Conservation (phyloP, 108 stramenopile genomes). For the Skeletonema potamos region DNA sequence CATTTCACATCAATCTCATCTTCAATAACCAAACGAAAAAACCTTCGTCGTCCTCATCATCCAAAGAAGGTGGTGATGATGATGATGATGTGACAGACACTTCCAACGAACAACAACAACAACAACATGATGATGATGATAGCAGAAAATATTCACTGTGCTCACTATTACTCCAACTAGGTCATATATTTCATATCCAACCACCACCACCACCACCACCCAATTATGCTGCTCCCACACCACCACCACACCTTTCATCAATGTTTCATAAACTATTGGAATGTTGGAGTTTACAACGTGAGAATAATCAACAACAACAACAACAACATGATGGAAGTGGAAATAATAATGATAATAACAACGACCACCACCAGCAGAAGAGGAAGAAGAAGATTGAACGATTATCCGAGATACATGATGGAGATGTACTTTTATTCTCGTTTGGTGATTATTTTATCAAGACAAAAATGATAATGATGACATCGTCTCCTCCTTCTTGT, state of each 20-base stretch:
- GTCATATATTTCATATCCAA: background rate
- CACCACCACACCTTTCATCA: background rate
- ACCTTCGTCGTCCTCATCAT: background rate
- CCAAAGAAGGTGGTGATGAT: background rate
- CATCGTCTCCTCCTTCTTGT: too few species aligned
- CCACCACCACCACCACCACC: too few species aligned
- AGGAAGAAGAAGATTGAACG: background rate
- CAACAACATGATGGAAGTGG: too few species aligned
- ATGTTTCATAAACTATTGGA: constrained; percentile 1
- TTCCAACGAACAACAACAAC: background rate
- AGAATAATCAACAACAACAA: background rate
- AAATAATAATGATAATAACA: too few species aligned
- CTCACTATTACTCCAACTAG: constrained; percentile 3
- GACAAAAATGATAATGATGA: background rate
- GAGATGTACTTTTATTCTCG: background rate
- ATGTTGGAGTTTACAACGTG: constrained; percentile 3
- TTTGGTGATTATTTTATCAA: background rate
- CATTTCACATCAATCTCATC: background rate
- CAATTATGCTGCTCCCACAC: too few species aligned
- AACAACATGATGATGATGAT: background rate
- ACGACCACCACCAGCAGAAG: too few species aligned
- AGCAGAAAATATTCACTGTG: background rate
- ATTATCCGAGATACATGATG: constrained; percentile 7
- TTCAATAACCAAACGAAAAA: background rate
- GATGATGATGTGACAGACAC: too few species aligned